Evolutionary conservation across 2,329 filamentous ascomycete species (phyloP), one percentile per base, ranked within the genome.

Genomic region (Penicillium brevicompactum): DNA sequence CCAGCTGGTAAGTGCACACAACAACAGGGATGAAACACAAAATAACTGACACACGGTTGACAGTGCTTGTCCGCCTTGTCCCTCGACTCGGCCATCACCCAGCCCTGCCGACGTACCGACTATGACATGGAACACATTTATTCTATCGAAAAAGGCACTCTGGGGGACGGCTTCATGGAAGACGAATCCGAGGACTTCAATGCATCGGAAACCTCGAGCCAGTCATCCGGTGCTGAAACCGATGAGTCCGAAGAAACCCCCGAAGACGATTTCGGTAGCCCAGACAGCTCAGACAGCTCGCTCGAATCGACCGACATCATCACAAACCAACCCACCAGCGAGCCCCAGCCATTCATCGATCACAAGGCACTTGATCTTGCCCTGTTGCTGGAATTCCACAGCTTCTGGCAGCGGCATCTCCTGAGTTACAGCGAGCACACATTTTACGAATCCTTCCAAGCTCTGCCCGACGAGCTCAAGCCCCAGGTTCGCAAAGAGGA

Each of bases 381-480:
- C 24, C 65, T 60, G 7, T 44, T 77, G n/a, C 51, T 77, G 22
- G 70, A 76, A 38, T 70, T 77, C 16, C 70, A 74, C 13, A 74
- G 74, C 54, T 78, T 77, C 55, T 78, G 74, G 74, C 70, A 75
- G 34, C 66, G 70, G 4, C 74, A 78, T 58, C 54, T 78, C 7
- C 64, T 73, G 9, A 70, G 66, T 21, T 38, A 53, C 0, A 50
- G 56, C 9, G 70, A 73, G 48, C 55, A 59, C 5, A 68, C 66
- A 0, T 74, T 67, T 45, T 46, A 63, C 43, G 40, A 58, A 3
- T 61, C 66, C 18, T 72, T 67, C 48, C 49, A 46, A 11, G 49
- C 42, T 9, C 52, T 73, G 9, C 21, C 53, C 2, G 42, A 52
- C 18, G 31, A 40, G 5, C 16, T 53, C 34, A 69, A 55, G 38